Percentiles rank a stretch among this genome's conserved stretches.
These are phyloP conservation scores for Betula pendula DNA, from an alignment of 306 rosid genomes.

Conservation along the genomic window DNA sequence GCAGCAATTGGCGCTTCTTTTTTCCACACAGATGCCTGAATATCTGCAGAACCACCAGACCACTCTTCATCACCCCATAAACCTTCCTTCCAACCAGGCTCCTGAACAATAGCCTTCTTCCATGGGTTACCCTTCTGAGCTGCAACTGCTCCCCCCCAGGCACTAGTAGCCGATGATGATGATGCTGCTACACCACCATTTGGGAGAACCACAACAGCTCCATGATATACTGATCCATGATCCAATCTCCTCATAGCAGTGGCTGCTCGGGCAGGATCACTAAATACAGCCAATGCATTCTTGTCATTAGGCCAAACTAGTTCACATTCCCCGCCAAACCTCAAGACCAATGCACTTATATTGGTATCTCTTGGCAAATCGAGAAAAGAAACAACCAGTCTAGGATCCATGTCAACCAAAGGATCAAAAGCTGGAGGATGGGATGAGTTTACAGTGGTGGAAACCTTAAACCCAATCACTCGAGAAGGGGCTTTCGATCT, in stretches of 20 bases:
- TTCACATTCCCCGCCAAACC: conserved; percentile 96
- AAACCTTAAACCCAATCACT: conserved; percentile 76
- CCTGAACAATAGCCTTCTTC: conserved; percentile 71
- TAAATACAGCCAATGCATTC: conserved; percentile 86
- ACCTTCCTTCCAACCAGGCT: conserved; percentile 65
- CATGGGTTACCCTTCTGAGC: conserved; percentile 58
- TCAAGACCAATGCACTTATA: conserved; percentile 79
- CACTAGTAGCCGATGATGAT: conserved; percentile 47
- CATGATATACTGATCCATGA: conserved; percentile 70
- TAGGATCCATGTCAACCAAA: conserved; percentile 83
- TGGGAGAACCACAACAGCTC: conserved; percentile 55
- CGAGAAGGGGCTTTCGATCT: conserved; percentile 79
- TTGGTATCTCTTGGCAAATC: conserved; percentile 92
- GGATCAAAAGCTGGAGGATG: conserved; percentile 68
- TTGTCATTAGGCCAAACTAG: conserved; percentile 92
- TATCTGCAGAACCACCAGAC: conserved; percentile 47
- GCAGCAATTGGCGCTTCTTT: conserved; percentile 71
- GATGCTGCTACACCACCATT: too few relatives aligned
- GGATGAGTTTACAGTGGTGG: conserved; percentile 41
- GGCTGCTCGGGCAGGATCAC: conserved; percentile 90
- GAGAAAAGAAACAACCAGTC: conserved; percentile 87
- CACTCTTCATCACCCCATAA: conserved; percentile 71
- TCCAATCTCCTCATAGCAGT: conserved; percentile 98
- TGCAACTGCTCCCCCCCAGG: conserved; percentile 65
- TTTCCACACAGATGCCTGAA: conserved; percentile 65